Evolutionary conservation across 2,329 filamentous ascomycete genomes (phyloP), one percentile per base, ranked within the genome.

Genomic region (Pseudocercospora fuligena): DNA sequence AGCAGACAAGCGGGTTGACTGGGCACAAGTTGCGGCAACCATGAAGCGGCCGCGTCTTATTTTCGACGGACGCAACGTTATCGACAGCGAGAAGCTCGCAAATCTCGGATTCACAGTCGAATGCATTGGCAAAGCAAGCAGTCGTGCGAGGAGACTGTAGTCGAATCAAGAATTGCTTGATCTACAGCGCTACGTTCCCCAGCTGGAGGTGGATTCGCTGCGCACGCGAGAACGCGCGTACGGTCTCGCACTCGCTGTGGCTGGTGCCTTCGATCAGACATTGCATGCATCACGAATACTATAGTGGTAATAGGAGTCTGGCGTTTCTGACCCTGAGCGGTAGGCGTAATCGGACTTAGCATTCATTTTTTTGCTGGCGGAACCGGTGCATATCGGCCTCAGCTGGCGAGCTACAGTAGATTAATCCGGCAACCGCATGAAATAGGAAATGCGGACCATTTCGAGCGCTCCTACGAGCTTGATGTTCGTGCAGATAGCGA

Each of bases 61-160:
- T 21, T 80, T 80, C 63, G 78, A 80, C 58, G 78, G 78, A 9
- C 67, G 78, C 21, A 77, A 77, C 31, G 72, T 80, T n/a, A 73
- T 80, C 43, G 75, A 79, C 65, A 66, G 68, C 3, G 65, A 66
- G 36, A 73, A 73, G 64, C 69, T 80, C 36, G 73, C 73, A 36
- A 60, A 61, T 16, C 61, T 80, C n/a, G 78, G 77, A 12, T 80
- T 80, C 72, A 72, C 71, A 1, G 77, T 79, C 57, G 74, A 78
- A 64, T 72, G 71, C 60, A 77, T 79, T 60, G 78, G 77, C 53
- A 77, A 76, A 66, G 53, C 70, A 12, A 68, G 73, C 12, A 60
- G 57, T 14, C 66, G 65, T 29, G 63, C 65, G 27, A 46, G 68
- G 33, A 58, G 65, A 16, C 63, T 65, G 69, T 69, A 68, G 59